phyloP scores from a whole-genome alignment of 768 basidiomycete genomes.

The Omphalotus guepiniiformis region DNA sequence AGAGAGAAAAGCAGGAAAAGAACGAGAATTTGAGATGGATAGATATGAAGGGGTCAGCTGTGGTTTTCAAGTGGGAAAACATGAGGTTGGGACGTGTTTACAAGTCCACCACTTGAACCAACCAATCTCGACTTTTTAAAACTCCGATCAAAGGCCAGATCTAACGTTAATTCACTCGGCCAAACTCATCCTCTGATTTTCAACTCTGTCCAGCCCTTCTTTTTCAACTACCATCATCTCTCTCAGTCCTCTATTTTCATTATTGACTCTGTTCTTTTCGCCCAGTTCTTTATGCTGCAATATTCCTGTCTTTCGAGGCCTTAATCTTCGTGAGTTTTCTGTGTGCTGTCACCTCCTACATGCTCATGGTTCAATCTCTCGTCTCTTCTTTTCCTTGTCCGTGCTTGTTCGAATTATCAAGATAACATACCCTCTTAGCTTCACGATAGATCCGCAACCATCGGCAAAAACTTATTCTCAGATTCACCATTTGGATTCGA shows the following conservation, averaged over 20 bases:
- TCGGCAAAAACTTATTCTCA: conserved; percentile 57
- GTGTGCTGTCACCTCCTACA: too few species aligned
- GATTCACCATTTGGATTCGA: conserved; percentile 44
- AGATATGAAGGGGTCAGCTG: background rate
- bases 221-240: conserved; percentile 5
- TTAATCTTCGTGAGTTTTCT: too few species aligned
- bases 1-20: background rate
- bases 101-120: background rate
- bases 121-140: background rate
- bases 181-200: background rate
- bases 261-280: too few species aligned
- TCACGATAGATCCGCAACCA: conserved; percentile 53
- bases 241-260: too few species aligned
- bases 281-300: too few species aligned
- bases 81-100: background rate
- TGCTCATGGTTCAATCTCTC: background rate
- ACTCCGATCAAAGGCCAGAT: conserved; percentile 5
- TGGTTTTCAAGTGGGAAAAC: background rate
- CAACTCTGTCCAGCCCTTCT: background rate
- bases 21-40: too few species aligned
- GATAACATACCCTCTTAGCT: conserved; percentile 14
- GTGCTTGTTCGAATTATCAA: conserved; percentile 10
- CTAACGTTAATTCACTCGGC: too few species aligned
- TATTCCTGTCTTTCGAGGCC: too few species aligned
- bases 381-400: too few species aligned